Percentiles rank a stretch among this genome's conserved stretches.
Conservation (phyloP, 2,329 filamentous ascomycete genomes). For the Conoideocrella luteorostrata region DNA sequence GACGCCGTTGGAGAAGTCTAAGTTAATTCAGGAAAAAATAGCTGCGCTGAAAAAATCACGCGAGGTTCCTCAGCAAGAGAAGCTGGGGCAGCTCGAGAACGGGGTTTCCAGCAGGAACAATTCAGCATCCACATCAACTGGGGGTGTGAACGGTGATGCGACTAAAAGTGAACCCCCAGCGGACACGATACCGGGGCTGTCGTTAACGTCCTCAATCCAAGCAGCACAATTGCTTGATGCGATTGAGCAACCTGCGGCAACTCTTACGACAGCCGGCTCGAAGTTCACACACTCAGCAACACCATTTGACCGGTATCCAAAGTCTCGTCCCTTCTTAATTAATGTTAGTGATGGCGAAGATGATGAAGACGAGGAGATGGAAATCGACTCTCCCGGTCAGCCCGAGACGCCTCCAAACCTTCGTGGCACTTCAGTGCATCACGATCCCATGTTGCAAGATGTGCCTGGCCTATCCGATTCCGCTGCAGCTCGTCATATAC, state of each 20-base stretch:
- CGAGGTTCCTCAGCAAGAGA: slow-evolving; percentile 27
- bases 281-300: slow-evolving; percentile 18
- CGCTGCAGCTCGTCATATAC: slow-evolving; percentile 29
- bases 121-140: neutral
- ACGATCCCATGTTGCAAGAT: slow-evolving; percentile 34
- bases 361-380: slow-evolving; percentile 56
- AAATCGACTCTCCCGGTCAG: slow-evolving; percentile 50
- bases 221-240: slow-evolving; percentile 14
- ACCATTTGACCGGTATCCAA: slow-evolving; percentile 48
- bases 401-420: slow-evolving; percentile 29
- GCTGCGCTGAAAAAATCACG: slow-evolving; percentile 62
- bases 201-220: slow-evolving; percentile 24
- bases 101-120: slow-evolving; percentile 3
- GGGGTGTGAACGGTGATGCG: neutral
- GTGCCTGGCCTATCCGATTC: slow-evolving; percentile 39
- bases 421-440: slow-evolving; percentile 24
- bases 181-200: slow-evolving; percentile 28
- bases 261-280: slow-evolving; percentile 63
- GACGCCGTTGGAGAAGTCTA: slow-evolving; percentile 60
- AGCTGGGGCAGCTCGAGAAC: neutral
- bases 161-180: no score
- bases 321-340: slow-evolving; percentile 66
- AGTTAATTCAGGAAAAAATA: slow-evolving; percentile 68
- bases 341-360: slow-evolving; percentile 72
- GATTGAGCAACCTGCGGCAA: slow-evolving; percentile 42